phyloP scores from a whole-genome alignment of 129 eudicot species.

The Tagetes patula region DNA sequence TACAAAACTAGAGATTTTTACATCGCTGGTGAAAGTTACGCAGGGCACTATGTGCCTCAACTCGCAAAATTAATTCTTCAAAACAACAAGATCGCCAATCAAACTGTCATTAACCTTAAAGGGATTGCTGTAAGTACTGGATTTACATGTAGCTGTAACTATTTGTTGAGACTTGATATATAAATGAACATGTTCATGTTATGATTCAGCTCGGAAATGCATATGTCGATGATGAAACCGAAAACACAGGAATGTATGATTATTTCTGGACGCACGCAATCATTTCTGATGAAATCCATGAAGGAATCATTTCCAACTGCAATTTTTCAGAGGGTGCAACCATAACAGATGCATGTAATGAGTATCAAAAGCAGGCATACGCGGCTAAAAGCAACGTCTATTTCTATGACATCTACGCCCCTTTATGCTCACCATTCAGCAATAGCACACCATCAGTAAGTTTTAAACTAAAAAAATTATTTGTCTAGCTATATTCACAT shows the following conservation, averaged over 20 bases:
- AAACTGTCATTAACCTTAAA: slow-evolving; percentile 57
- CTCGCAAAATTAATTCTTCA: slow-evolving; percentile 56
- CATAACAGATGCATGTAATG: slow-evolving; percentile 32
- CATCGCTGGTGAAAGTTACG: slow-evolving; percentile 64
- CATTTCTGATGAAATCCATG: slow-evolving; percentile 51
- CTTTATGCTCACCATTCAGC: slow-evolving; percentile 40
- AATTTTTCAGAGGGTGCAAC: slow-evolving; percentile 40
- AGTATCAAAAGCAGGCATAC: slow-evolving; percentile 17
- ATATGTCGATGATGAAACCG: slow-evolving; percentile 38
- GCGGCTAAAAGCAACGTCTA: slow-evolving; percentile 33
- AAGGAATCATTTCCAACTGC: slow-evolving; percentile 46
- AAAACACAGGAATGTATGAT: slow-evolving; percentile 37
- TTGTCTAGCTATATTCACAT: neutral
- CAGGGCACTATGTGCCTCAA: slow-evolving; percentile 66
- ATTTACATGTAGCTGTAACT: neutral
- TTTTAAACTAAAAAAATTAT: neutral
- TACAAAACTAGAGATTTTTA: slow-evolving; percentile 58
- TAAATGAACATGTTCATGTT: slow-evolving; percentile 16
- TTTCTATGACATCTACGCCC: slow-evolving; percentile 54
- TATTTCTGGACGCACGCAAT: slow-evolving; percentile 53
- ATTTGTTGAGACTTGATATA: neutral
- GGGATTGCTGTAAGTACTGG: slow-evolving; percentile 63
- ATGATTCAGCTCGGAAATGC: slow-evolving; percentile 59
- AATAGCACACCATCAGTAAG: slow-evolving; percentile 44
- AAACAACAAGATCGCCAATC: slow-evolving; percentile 62